A percentile compares a stretch with the other conserved stretches of the same genome.
These are phyloP conservation scores for Fusarium mexicanum DNA, from an alignment of 2,329 filamentous ascomycete species.

Conservation along the genomic window DNA sequence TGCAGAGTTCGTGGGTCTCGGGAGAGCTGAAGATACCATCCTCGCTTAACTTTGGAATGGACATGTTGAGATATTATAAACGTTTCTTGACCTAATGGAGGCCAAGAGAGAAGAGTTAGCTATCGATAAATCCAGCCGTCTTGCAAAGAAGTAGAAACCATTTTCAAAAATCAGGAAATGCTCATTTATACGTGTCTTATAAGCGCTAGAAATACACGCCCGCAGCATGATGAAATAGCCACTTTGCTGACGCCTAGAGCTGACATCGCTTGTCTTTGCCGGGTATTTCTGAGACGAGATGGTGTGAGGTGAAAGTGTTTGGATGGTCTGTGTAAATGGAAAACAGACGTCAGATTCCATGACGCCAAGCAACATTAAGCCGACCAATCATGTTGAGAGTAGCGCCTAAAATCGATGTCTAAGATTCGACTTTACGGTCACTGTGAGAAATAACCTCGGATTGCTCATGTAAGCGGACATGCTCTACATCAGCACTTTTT, in stretches of 20 bases:
- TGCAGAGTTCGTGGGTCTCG: constrained; percentile 1
- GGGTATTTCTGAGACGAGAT: neutral
- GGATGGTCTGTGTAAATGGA: neutral
- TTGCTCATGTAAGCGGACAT: neutral
- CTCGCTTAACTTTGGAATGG: neutral
- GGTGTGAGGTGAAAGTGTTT: constrained; percentile 6
- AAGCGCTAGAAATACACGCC: constrained; percentile 3
- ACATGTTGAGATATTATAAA: neutral
- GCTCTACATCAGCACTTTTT: neutral
- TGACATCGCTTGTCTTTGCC: neutral
- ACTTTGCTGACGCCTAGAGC: neutral
- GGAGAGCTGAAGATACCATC: neutral
- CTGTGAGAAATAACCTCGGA: neutral
- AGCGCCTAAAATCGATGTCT: neutral
- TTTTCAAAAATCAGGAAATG: neutral
- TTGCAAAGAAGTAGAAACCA: too few species aligned
- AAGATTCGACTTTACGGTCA: neutral
- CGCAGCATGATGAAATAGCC: neutral
- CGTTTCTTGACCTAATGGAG: rapidly evolving
- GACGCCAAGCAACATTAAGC: neutral
- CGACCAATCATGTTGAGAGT: neutral
- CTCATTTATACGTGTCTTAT: neutral
- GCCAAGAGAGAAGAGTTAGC: too few species aligned
- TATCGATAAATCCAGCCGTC: too few species aligned
- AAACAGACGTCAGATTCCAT: neutral